Conservation (phyloP, 768 basidiomycete genomes). For the Kwoniella shandongensis region DNA sequence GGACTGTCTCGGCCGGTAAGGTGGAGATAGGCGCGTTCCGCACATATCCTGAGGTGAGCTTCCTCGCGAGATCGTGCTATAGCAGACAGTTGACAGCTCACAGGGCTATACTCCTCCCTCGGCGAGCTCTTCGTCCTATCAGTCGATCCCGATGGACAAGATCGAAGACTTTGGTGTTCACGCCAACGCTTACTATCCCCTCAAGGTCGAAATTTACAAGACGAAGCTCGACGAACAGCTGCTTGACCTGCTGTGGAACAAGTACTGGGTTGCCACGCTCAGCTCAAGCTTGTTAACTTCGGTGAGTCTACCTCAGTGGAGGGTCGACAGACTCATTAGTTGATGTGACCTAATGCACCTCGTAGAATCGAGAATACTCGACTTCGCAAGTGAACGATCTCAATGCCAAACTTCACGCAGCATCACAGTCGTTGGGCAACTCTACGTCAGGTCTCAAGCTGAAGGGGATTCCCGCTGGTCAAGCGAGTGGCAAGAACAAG, state of each 20-base stretch:
- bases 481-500: constrained; percentile 52
- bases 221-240: constrained; percentile 82
- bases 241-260: constrained; percentile 92
- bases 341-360: too few relatives aligned
- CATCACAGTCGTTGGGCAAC: constrained; percentile 33
- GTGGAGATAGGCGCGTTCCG: constrained; percentile 99
- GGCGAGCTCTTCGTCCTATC: constrained; percentile 73
- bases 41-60: constrained; percentile 76
- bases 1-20: constrained; percentile 95
- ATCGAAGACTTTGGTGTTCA: constrained; percentile 99
- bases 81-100: background rate
- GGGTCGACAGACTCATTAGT: background rate
- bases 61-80: background rate
- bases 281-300: constrained; percentile 90
- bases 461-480: constrained; percentile 55
- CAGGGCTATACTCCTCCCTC: constrained; percentile 79
- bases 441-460: constrained; percentile 57
- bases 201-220: constrained; percentile 95
- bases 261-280: constrained; percentile 98
- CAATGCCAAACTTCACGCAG: constrained; percentile 70
- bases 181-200: constrained; percentile 89
- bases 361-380: constrained; percentile 87
- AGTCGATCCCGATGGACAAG: constrained; percentile 93
- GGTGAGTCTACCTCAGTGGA: constrained; percentile 56
- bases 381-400: constrained; percentile 87